A percentile compares a stretch with the other conserved stretches of the same genome.
Conservation (phyloP, 441 rosid species). For the Populus tomentosa region DNA sequence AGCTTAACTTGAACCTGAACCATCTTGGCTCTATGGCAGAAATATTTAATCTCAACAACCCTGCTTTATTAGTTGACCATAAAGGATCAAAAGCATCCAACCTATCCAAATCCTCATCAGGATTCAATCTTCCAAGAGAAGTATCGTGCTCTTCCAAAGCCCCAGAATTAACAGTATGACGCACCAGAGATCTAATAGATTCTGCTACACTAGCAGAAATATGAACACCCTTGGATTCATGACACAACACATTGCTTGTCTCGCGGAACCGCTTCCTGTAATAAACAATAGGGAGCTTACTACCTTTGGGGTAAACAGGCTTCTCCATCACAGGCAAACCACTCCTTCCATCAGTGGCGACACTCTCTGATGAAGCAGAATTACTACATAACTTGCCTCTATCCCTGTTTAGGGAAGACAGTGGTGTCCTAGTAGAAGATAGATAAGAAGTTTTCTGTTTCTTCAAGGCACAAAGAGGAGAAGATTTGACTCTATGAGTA, state of each 20-base stretch:
- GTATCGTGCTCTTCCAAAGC: constrained; percentile 27
- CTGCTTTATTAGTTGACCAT: constrained; percentile 35
- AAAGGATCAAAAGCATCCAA: not conserved
- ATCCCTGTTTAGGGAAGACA: too few species aligned
- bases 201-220: constrained; percentile 17
- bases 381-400: constrained; percentile 25
- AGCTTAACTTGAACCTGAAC: constrained; percentile 38
- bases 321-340: constrained; percentile 31
- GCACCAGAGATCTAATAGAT: constrained; percentile 19
- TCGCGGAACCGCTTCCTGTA: constrained; percentile 68
- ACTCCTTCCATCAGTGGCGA: constrained; percentile 28
- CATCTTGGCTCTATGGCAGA: constrained; percentile 30
- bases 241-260: constrained; percentile 22
- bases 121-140: constrained; percentile 27
- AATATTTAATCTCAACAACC: constrained; percentile 28
- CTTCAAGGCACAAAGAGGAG: constrained; percentile 43
- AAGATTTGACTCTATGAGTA: constrained; percentile 50
- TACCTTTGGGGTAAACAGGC: constrained; percentile 29
- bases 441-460: constrained; percentile 40
- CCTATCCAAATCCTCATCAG: constrained; percentile 25
- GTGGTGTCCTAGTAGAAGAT: constrained; percentile 16
- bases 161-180: constrained; percentile 23
- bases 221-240: constrained; percentile 19
- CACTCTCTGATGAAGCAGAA: constrained; percentile 32
- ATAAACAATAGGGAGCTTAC: constrained; percentile 69